phyloP scores from a whole-genome alignment of 2,329 filamentous ascomycete genomes.

The Dactylellina haptotyla region DNA sequence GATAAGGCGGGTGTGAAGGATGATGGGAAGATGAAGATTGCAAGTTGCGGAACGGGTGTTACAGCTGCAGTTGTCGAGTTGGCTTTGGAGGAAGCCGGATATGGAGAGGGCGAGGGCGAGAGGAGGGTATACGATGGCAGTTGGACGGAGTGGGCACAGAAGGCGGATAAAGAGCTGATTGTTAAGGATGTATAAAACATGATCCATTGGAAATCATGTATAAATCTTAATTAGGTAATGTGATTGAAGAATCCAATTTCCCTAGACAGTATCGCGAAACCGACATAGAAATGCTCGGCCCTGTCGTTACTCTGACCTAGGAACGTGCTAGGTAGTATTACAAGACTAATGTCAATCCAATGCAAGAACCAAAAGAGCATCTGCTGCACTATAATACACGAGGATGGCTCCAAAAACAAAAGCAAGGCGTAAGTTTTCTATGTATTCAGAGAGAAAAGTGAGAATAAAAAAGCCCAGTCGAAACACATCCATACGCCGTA shows the following conservation, averaged over 20 bases:
- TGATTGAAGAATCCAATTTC: background rate
- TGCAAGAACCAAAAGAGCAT: background rate
- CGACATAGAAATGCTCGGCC: constrained; percentile 31
- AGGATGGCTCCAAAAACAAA: constrained; percentile 11
- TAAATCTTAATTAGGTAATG: background rate
- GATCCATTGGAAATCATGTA: background rate
- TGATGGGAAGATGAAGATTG: constrained; percentile 78
- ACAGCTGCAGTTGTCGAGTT: constrained; percentile 92
- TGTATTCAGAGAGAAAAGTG: background rate
- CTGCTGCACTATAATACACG: constrained; percentile 10
- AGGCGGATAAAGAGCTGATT: constrained; percentile 33
- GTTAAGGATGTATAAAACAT: constrained; percentile 26
- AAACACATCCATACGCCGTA: constrained; percentile 24
- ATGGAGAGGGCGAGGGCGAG: constrained; percentile 70
- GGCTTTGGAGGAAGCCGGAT: constrained; percentile 81
- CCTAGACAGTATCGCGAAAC: constrained; percentile 31
- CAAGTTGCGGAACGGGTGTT: constrained; percentile 91
- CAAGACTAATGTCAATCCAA: constrained; percentile 14
- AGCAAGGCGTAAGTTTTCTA: background rate
- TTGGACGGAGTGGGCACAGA: constrained; percentile 73
- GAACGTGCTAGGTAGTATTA: constrained; percentile 26
- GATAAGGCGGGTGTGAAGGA: constrained; percentile 81
- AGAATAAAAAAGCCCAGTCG: constrained; percentile 7
- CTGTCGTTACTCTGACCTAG: background rate
- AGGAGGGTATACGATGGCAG: constrained; percentile 92